Evolutionary conservation across 2,329 filamentous ascomycete genomes (phyloP).

Genomic region (Mycocentrospora acerina): DNA sequence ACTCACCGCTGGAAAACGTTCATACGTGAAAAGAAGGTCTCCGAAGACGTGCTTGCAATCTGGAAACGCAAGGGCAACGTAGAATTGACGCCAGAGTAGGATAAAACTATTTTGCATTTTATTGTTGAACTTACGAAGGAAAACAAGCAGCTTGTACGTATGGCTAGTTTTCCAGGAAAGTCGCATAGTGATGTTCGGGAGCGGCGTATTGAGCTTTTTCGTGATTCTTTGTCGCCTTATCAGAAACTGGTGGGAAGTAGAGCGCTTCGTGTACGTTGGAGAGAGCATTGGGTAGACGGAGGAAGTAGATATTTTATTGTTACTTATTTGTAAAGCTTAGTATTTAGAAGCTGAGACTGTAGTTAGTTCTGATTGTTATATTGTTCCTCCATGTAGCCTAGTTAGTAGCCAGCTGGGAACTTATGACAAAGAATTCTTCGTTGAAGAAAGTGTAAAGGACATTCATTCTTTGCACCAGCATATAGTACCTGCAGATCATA

Average conservation of each 20-base stretch:
- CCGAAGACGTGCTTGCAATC: conserved; percentile 4
- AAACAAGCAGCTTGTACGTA: conserved; percentile 1
- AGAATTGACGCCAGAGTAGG: conserved; percentile 4
- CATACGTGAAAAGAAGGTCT: conserved; percentile 4
- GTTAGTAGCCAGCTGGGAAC: no score
- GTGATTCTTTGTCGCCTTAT: conserved; percentile 3
- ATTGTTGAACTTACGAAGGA: conserved; percentile 3
- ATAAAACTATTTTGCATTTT: conserved; percentile 4
- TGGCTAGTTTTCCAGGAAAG: conserved; percentile 1
- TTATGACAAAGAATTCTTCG: no score
- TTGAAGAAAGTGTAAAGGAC: no score
- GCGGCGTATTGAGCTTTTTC: conserved; percentile 1
- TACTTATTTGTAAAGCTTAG: no score
- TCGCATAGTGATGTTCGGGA: conserved; percentile 1
- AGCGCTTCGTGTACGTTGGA: neutral
- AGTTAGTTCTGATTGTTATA: no score
- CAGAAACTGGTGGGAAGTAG: conserved; percentile 3
- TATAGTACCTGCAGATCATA: no score
- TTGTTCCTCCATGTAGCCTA: no score
- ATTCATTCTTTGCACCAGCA: no score
- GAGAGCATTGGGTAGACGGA: neutral
- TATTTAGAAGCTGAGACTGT: no score
- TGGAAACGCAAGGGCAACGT: conserved; percentile 1
- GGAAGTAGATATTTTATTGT: no score
- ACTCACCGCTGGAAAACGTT: conserved; percentile 8